Evolutionary conservation across 148 eudicot species (phyloP), one percentile per base, ranked within the genome.

Genomic region (Silene conica): DNA sequence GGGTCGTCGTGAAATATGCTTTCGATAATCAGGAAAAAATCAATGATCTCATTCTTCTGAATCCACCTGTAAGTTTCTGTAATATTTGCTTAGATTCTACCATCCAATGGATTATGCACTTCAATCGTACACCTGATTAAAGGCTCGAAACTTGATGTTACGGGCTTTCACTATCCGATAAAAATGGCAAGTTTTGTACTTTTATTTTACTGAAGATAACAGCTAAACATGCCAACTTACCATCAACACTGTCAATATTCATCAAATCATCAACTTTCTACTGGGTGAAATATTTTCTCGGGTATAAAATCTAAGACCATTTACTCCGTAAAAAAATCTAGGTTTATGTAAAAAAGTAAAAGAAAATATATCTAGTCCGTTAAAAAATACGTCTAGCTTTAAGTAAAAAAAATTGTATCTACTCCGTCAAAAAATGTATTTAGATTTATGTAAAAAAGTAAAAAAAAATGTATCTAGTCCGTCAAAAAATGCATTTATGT

Each of bases 281-380:
- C 65, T 96, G 58, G 99, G 99, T 26, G 97, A 96, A 82, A 96
- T 96, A n/a, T 96, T 96, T 83, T 92, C 90, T 59, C 97, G 92
- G 99, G 99, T 90, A 80, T 14, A 81, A 23, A 61, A 50, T n/a
- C 41, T 28, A 46, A 69, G 18, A 34, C 26, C 57, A 48, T 41
- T 74, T 20, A 15, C 69, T 55, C n/a, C n/a, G n/a, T n/a, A n/a
- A n/a, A n/a, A n/a, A n/a, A n/a, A n/a, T n/a, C n/a, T n/a, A n/a
- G n/a, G n/a, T n/a, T n/a, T n/a, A n/a, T n/a, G n/a, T n/a, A n/a
- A n/a, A n/a, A n/a, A n/a, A n/a, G n/a, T n/a, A n/a, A n/a, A n/a
- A n/a, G n/a, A n/a, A n/a, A n/a, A n/a, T n/a, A n/a, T n/a, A n/a
- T n/a, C n/a, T n/a, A n/a, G n/a, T n/a, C n/a, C n/a, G n/a, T n/a